Base-by-base conservation (phyloP, 1,284 basidiomycete genomes). In the Somion occarium region DNA sequence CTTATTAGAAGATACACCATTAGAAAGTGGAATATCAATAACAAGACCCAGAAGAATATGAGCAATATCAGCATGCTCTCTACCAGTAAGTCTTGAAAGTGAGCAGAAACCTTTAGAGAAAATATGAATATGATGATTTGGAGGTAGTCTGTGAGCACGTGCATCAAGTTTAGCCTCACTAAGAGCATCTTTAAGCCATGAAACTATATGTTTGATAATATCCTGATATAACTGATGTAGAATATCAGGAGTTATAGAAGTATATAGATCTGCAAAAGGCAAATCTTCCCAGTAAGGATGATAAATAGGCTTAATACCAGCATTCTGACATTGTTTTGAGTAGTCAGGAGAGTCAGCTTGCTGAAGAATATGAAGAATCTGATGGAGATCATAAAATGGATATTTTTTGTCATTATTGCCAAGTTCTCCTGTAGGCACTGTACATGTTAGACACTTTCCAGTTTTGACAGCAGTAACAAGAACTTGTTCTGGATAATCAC, bases 191-290 rank as follows among this genome's bases (percentile, higher is more conserved):
- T 42, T 57, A 30, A 58, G 34, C 68, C 68, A 70, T 1, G 30
- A 5, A 4, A 66, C 12, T 2, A 69, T 25, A 42, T 69, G 67
- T 46, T 67, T 69, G 52, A 66, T 52, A 2, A 70, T 46, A 1
- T 66, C 67, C 53, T 70, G 61, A 46, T 71, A 67, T 0, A 73
- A 58, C 51, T 76, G 73, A 49, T 76, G 74, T 0, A 75, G 66
- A 24, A 75, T 57, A 52, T 77, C 71, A 1, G 73, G 73, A 0
- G 70, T 70, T 24, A 75, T 68, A 5, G 61, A 59, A 0, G 27
- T 22, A 50, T 62, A 68, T 24, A 73, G 69, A 55, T 76, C 57
- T n/a, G 47, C 34, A 44, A 64, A 60, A 0, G 70, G 71, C 12
- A 74, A 61, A n/a, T 58, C 55, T 15, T 58, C 48, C 72, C 72